These are phyloP conservation scores for Colletotrichum sp. DNA, from an alignment of 2,329 filamentous ascomycete genomes.

Conservation along the genomic window DNA sequence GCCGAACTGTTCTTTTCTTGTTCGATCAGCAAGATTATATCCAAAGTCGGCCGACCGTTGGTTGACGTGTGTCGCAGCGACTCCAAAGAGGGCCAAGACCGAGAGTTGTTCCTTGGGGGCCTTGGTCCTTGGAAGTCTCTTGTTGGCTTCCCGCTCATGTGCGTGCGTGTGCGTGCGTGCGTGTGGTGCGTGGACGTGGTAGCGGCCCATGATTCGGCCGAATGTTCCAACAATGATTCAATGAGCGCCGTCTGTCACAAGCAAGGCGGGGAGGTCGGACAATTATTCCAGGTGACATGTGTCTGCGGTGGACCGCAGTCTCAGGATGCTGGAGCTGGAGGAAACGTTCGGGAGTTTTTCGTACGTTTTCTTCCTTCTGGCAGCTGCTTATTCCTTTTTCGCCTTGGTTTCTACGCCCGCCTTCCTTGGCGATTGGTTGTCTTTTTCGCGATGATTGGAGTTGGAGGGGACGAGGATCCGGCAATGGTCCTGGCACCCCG, in stretches of 20 bases:
- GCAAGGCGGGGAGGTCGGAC: slow-evolving; percentile 1
- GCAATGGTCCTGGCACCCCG: neutral
- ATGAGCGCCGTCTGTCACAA: neutral
- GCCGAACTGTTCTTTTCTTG: neutral
- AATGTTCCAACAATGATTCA: neutral
- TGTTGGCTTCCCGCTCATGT: neutral
- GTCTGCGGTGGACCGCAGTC: slow-evolving; percentile 5
- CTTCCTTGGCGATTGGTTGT: neutral
- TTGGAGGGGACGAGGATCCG: neutral
- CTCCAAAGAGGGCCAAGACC: neutral
- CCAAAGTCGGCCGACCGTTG: neutral
- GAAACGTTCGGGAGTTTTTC: neutral
- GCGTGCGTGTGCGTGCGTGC: neutral
- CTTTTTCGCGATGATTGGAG: neutral
- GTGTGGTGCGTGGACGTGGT: neutral
- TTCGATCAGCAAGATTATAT: neutral
- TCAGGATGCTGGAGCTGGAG: neutral
- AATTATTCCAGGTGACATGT: slow-evolving; percentile 5
- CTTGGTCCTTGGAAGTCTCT: neutral
- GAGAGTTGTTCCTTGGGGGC: neutral
- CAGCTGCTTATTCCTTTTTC: neutral
- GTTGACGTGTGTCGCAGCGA: neutral
- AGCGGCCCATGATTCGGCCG: neutral
- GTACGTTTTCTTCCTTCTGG: neutral
- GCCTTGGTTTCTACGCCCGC: neutral